Evolutionary conservation across 2,329 filamentous ascomycete genomes (phyloP).

Genomic region (Colletotrichum musicola): DNA sequence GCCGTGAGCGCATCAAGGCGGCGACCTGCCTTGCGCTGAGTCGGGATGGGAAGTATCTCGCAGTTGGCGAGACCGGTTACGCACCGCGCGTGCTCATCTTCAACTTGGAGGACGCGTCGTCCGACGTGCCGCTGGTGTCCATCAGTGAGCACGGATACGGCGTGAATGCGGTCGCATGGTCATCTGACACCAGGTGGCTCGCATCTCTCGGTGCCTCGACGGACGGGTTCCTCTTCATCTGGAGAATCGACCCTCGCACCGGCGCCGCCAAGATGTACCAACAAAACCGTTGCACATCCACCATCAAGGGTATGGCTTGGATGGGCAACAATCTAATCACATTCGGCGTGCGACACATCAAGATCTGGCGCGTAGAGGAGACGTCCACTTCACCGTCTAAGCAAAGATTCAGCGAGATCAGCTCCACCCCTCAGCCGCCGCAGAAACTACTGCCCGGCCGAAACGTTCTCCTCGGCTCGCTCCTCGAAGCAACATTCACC

Average conservation of each 20-base stretch:
- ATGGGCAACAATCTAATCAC: slow-evolving; percentile 87
- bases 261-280: slow-evolving; percentile 84
- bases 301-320: slow-evolving; percentile 90
- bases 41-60: slow-evolving; percentile 86
- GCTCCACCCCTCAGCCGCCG: slow-evolving; percentile 42
- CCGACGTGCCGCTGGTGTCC: slow-evolving; percentile 85
- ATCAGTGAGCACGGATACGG: slow-evolving; percentile 92
- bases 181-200: slow-evolving; percentile 85
- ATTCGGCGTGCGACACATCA: slow-evolving; percentile 90
- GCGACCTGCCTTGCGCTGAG: slow-evolving; percentile 92
- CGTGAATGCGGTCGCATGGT: slow-evolving; percentile 90
- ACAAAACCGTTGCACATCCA: slow-evolving; percentile 91
- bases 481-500: slow-evolving; percentile 88
- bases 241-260: slow-evolving; percentile 85
- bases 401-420: slow-evolving; percentile 59
- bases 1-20: slow-evolving; percentile 92
- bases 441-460: slow-evolving; percentile 85
- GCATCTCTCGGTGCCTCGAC: slow-evolving; percentile 91
- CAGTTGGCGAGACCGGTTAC: slow-evolving; percentile 96
- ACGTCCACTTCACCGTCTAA: slow-evolving; percentile 73
- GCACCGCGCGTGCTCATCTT: slow-evolving; percentile 92
- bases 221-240: slow-evolving; percentile 94
- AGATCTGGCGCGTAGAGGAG: slow-evolving; percentile 91
- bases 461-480: slow-evolving; percentile 85
- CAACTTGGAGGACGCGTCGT: slow-evolving; percentile 82